phyloP scores from a whole-genome alignment of 805 yeast genomes.

The Komagataella ulmi region DNA sequence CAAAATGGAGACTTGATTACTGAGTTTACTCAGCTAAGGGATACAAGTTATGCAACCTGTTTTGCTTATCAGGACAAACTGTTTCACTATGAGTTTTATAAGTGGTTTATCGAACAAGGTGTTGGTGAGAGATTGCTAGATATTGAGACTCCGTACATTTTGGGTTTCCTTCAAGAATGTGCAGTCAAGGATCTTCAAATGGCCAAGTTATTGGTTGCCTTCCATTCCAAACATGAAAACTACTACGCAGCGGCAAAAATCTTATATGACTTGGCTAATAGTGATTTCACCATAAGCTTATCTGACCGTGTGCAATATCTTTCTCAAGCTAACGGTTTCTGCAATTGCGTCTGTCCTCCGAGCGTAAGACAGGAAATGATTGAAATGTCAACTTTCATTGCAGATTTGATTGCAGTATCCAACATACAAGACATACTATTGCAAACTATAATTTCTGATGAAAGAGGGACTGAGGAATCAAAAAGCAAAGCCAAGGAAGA shows the following conservation, averaged over 20 bases:
- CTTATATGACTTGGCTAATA: conserved; percentile 57
- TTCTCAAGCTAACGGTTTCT: conserved; percentile 87
- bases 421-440: conserved; percentile 64
- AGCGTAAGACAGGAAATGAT: conserved; percentile 65
- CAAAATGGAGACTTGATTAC: conserved; percentile 23
- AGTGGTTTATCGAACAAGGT: conserved; percentile 79
- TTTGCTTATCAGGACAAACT: conserved; percentile 63
- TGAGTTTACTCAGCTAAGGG: conserved; percentile 47
- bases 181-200: conserved; percentile 51
- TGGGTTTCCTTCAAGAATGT: conserved; percentile 62
- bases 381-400: conserved; percentile 52
- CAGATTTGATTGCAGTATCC: conserved; percentile 78
- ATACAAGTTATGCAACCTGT: conserved; percentile 61
- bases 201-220: conserved; percentile 80
- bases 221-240: conserved; percentile 70
- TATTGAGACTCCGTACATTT: conserved; percentile 68
- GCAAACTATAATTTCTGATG: conserved; percentile 34
- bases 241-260: conserved; percentile 78
- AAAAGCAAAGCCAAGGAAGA: conserved; percentile 35
- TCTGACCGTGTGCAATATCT: conserved; percentile 74
- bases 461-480: conserved; percentile 32
- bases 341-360: conserved; percentile 75
- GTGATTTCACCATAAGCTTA: conserved; percentile 56
- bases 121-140: conserved; percentile 66
- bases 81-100: conserved; percentile 88